A percentile compares a stretch with the other conserved stretches of the same genome.
Conservation (phyloP, 306 rosid genomes). For the Vigna reflexopilosa region DNA sequence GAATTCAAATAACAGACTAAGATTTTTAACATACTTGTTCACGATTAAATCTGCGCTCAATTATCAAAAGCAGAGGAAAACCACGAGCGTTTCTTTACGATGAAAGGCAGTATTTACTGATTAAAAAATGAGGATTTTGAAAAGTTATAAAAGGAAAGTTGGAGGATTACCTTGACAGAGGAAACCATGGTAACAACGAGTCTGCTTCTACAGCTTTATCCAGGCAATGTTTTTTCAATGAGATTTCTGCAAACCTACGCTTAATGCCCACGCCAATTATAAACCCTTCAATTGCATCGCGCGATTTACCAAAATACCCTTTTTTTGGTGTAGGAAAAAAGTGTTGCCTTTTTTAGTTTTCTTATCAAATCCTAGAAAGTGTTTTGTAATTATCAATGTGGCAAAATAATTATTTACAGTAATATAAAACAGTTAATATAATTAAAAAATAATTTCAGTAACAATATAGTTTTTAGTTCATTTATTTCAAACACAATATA, state of each 20-base stretch:
- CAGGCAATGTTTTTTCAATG: background rate
- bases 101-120: background rate
- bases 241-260: background rate
- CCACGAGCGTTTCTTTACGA: background rate
- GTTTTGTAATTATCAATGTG: too few species aligned
- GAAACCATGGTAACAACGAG: constrained; percentile 25
- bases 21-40: background rate
- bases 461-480: too few species aligned
- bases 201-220: background rate
- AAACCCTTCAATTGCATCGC: background rate
- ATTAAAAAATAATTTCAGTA: too few species aligned
- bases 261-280: constrained; percentile 17
- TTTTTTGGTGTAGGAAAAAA: background rate
- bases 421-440: too few species aligned
- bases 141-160: background rate
- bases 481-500: too few species aligned
- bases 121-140: background rate
- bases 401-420: too few species aligned
- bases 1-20: constrained; percentile 1
- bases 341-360: background rate
- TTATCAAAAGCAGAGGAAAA: background rate
- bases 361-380: too few species aligned
- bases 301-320: constrained; percentile 21
- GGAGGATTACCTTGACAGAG: constrained; percentile 40
- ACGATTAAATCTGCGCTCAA: background rate